Evolutionary conservation across 768 basidiomycete genomes (phyloP).

Genomic region (Podaxis sp.): DNA sequence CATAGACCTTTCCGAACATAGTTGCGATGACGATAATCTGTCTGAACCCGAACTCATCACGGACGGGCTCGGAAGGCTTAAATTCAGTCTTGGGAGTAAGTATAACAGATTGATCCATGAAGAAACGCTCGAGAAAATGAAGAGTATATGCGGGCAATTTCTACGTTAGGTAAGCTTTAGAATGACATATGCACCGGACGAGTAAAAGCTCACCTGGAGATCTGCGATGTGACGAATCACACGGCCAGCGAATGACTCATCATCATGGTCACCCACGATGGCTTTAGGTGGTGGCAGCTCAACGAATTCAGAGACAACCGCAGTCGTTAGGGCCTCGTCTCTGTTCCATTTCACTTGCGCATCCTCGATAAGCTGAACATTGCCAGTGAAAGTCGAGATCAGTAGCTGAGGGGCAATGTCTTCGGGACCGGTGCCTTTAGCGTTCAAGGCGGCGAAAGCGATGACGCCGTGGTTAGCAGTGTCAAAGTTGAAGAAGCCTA

Average conservation of each 20-base stretch:
- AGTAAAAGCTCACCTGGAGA: conserved; percentile 45
- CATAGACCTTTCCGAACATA: conserved; percentile 71
- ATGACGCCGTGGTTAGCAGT: conserved; percentile 15
- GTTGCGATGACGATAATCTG: conserved; percentile 80
- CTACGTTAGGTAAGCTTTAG: conserved; percentile 31
- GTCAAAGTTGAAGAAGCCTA: conserved; percentile 10
- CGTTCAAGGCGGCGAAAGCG: conserved; percentile 12
- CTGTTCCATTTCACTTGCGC: conserved; percentile 67
- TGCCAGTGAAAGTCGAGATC: conserved; percentile 79
- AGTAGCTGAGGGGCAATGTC: conserved; percentile 50
- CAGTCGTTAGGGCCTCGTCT: conserved; percentile 74
- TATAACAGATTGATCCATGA: conserved; percentile 49
- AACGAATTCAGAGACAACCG: conserved; percentile 65
- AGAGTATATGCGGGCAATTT: conserved; percentile 68
- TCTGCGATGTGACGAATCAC: conserved; percentile 57
- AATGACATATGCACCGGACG: not conserved
- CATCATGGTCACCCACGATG: conserved; percentile 32
- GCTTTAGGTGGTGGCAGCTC: conserved; percentile 63
- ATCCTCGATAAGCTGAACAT: conserved; percentile 24
- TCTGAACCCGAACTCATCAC: conserved; percentile 85
- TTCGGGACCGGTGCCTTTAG: not conserved
- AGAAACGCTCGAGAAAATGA: conserved; percentile 69
- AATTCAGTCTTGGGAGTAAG: conserved; percentile 28
- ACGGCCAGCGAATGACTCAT: conserved; percentile 50
- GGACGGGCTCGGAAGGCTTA: conserved; percentile 40